These are phyloP conservation scores for Ampelocalamus luodianensis DNA, from an alignment of 176 grass and related monocot species.

Conservation along the genomic window DNA sequence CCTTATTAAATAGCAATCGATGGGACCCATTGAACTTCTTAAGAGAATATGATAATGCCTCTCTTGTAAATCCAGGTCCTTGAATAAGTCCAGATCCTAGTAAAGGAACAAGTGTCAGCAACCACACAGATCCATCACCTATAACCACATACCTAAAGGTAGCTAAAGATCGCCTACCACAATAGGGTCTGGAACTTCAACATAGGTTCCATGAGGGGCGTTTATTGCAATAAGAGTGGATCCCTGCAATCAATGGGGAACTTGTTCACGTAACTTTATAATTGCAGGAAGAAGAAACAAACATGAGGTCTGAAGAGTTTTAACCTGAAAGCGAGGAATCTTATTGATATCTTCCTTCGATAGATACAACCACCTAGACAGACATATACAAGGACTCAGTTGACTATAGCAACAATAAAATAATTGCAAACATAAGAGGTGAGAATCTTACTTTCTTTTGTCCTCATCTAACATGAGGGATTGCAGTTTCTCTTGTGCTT, in stretches of 20 bases:
- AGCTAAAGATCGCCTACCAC: conserved; percentile 51
- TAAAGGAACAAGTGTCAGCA: conserved; percentile 30
- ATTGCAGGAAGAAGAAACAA: conserved; percentile 36
- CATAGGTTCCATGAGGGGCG: conserved; percentile 82
- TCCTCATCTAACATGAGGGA: conserved; percentile 54
- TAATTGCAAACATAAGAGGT: conserved; percentile 6
- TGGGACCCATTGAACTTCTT: conserved; percentile 88
- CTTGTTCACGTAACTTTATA: conserved; percentile 31
- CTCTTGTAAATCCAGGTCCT: conserved; percentile 60
- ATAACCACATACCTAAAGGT: background rate
- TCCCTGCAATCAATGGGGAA: conserved; percentile 58
- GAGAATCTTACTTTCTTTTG: conserved; percentile 66
- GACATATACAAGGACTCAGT: conserved; percentile 31
- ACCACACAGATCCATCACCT: conserved; percentile 18
- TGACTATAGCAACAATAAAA: conserved; percentile 24
- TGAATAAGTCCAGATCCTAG: conserved; percentile 59
- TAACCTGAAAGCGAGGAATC: conserved; percentile 76
- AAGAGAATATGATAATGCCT: conserved; percentile 71
- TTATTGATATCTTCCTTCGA: conserved; percentile 73
- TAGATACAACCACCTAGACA: conserved; percentile 74
- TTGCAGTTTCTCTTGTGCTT: conserved; percentile 70
- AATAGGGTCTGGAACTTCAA: conserved; percentile 91
- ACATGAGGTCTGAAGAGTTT: conserved; percentile 2
- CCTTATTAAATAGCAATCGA: conserved; percentile 87
- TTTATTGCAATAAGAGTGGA: conserved; percentile 76